These are phyloP conservation scores for Mycosphaerella sp. DNA, from an alignment of 2,329 filamentous ascomycete species.

Conservation along the genomic window DNA sequence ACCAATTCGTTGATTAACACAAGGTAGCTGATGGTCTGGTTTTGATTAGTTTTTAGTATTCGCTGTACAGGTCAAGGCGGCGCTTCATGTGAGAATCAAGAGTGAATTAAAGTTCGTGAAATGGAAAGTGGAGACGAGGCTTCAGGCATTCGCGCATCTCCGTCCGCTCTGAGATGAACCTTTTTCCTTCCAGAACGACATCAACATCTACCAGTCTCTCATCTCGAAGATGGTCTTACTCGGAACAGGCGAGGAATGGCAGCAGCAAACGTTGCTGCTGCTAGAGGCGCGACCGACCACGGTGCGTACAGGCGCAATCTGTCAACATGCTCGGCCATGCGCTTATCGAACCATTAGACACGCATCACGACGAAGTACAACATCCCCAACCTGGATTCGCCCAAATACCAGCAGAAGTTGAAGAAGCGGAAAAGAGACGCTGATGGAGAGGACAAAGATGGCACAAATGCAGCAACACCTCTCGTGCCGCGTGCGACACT, in stretches of 20 bases:
- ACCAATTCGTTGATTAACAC: too few species aligned
- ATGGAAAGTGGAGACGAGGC: conserved; percentile 2
- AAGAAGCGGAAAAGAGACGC: conserved; percentile 25
- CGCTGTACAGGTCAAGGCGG: too few species aligned
- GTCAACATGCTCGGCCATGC: background rate
- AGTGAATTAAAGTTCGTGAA: background rate
- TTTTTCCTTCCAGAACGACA: background rate
- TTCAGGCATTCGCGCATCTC: background rate
- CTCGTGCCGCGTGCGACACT: conserved; percentile 62
- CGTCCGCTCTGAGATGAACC: background rate
- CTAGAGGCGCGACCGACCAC: conserved; percentile 79
- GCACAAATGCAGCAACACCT: conserved; percentile 26
- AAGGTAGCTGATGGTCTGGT: too few species aligned
- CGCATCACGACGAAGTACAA: conserved; percentile 90
- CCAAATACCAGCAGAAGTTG: conserved; percentile 30
- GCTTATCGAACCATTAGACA: conserved; percentile 52
- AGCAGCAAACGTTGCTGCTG: conserved; percentile 77
- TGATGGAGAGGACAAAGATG: conserved; percentile 22
- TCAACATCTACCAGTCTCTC: background rate
- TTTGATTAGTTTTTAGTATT: too few species aligned
- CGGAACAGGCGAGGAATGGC: conserved; percentile 80
- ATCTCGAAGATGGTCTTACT: conserved; percentile 65
- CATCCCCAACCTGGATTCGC: conserved; percentile 42
- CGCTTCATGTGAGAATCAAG: background rate
- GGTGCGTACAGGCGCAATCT: conserved; percentile 48